Evolutionary conservation across 2,329 filamentous ascomycete genomes (phyloP).

Genomic region (Saccharata proteae): DNA sequence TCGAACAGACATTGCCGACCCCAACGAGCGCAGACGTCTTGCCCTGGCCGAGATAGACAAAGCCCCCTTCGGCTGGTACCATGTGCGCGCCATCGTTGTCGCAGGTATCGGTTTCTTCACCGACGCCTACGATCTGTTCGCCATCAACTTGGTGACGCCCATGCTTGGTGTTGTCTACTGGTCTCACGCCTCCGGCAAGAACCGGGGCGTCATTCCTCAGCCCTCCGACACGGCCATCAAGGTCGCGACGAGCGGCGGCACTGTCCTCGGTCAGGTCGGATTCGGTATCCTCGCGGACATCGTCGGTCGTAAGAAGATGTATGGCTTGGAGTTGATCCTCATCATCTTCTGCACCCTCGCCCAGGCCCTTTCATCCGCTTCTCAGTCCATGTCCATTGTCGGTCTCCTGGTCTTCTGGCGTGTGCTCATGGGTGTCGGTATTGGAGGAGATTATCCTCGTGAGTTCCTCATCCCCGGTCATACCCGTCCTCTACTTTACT

Average conservation of each 20-base stretch:
- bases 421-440: slow-evolving; percentile 28
- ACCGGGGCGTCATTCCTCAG: slow-evolving; percentile 43
- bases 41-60: slow-evolving; percentile 74
- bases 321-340: slow-evolving; percentile 42
- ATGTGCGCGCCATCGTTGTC: slow-evolving; percentile 64
- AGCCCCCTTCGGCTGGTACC: slow-evolving; percentile 71
- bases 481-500: no score
- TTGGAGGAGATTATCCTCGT: slow-evolving; percentile 66
- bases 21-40: slow-evolving; percentile 66
- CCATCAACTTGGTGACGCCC: slow-evolving; percentile 57
- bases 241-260: slow-evolving; percentile 70
- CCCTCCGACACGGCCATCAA: slow-evolving; percentile 72
- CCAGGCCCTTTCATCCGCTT: slow-evolving; percentile 24
- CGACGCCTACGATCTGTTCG: slow-evolving; percentile 62
- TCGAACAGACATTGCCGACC: slow-evolving; percentile 43
- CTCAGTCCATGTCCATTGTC: slow-evolving; percentile 22
- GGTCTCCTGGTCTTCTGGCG: slow-evolving; percentile 29
- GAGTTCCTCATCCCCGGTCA: slow-evolving; percentile 53
- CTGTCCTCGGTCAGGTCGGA: slow-evolving; percentile 67
- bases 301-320: slow-evolving; percentile 72
- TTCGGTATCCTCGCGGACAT: slow-evolving; percentile 60
- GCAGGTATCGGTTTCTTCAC: slow-evolving; percentile 85
- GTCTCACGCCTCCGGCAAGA: slow-evolving; percentile 32
- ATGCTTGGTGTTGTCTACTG: slow-evolving; percentile 74
- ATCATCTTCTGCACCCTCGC: slow-evolving; percentile 28